Conservation (phyloP, 2,329 filamentous ascomycete genomes). For the Nigrograna mackinnonii region DNA sequence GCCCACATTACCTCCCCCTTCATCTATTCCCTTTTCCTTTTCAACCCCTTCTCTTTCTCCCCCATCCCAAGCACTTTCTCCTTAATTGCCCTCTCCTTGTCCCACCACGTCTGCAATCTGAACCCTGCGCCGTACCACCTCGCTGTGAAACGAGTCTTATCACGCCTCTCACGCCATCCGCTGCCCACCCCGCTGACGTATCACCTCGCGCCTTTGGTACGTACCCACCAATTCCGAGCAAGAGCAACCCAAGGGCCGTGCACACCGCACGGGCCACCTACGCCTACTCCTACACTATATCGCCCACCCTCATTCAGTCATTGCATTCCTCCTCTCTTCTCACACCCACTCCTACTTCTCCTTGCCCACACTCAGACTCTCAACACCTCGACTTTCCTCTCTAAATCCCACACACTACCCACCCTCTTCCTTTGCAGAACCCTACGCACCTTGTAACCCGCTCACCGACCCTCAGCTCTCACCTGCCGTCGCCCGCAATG, state of each 20-base stretch:
- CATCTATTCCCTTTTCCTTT: neutral
- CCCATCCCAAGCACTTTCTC: neutral
- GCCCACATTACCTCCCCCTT: constrained; percentile 9
- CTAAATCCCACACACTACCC: neutral
- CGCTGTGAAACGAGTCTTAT: neutral
- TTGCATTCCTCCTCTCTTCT: neutral
- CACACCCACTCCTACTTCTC: constrained; percentile 2
- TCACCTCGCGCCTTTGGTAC: constrained; percentile 2
- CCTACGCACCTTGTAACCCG: neutral
- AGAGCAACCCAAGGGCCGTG: neutral
- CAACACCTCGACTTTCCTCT: constrained; percentile 1
- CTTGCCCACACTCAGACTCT: constrained; percentile 2
- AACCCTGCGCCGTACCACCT: neutral
- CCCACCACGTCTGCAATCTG: constrained; percentile 1
- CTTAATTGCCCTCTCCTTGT: neutral
- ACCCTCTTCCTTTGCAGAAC: neutral
- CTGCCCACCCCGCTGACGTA: constrained; percentile 18
- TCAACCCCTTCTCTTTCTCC: neutral
- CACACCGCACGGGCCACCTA: neutral
- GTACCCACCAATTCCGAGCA: neutral
- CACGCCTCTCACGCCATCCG: constrained; percentile 14
- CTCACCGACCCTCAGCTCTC: constrained; percentile 2
- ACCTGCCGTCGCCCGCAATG: constrained; percentile 21
- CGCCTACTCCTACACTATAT: no score
- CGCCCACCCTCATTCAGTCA: neutral